Conservation (phyloP, 1,139 yeast genomes). For the Scheffersomyces parashehatae region DNA sequence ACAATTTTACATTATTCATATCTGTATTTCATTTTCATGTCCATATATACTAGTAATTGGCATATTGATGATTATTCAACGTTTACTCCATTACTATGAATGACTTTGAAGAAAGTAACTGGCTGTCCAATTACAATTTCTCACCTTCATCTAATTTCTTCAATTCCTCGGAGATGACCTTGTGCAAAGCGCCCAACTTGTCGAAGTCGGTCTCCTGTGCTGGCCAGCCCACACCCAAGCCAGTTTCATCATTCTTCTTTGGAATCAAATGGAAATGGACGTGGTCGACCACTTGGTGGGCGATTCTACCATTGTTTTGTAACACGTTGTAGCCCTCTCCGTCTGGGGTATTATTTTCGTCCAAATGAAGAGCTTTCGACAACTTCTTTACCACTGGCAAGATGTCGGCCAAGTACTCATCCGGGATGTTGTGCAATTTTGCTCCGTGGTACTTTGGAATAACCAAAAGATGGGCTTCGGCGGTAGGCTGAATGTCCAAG, state of each 20-base stretch:
- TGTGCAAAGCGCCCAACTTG: constrained; percentile 67
- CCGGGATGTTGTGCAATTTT: constrained; percentile 87
- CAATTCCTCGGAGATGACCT: constrained; percentile 57
- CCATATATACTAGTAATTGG: too few species aligned
- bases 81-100: too few species aligned
- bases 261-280: constrained; percentile 97
- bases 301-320: constrained; percentile 91
- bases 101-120: too few species aligned
- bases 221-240: constrained; percentile 91
- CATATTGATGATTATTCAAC: too few species aligned
- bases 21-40: too few species aligned
- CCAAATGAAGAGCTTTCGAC: constrained; percentile 68
- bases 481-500: constrained; percentile 88
- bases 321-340: constrained; percentile 84
- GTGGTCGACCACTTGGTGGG: constrained; percentile 93
- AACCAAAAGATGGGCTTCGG: constrained; percentile 83
- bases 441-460: constrained; percentile 95
- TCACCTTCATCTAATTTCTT: constrained; percentile 26
- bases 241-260: constrained; percentile 66
- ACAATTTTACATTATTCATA: too few species aligned
- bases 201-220: constrained; percentile 72
- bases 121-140: constrained; percentile 19
- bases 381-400: constrained; percentile 86
- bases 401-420: constrained; percentile 80
- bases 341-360: constrained; percentile 54